Base-by-base conservation (phyloP, 768 basidiomycete species). In the Naganishia randhawae region DNA sequence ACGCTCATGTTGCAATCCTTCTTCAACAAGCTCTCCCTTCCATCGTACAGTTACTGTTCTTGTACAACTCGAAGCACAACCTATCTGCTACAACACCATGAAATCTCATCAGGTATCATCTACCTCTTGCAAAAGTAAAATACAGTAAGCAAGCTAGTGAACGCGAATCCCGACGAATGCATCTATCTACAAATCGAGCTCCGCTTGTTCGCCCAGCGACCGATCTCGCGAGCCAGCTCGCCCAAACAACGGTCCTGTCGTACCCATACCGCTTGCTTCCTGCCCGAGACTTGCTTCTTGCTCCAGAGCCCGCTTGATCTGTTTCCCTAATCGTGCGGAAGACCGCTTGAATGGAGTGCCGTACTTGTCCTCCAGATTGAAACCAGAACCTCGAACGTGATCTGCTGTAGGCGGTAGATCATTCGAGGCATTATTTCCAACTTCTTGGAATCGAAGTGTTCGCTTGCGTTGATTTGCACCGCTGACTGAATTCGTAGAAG, bases 281-380 rank as follows among this genome's bases (percentile, higher is more conserved):
- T 19, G 31, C 54, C 5, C 33, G 54, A 11, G 33, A 37, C 8
- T 33, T 17, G n/a, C 39, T 11, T 61, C 57, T 25, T 25, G 35
- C 25, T 61, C 57, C n/a, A 61, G 41, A n/a, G 57, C 37, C 37
- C 27, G 35, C 11, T 61, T 61, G 39, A 61, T 10, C 16, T 39
- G 25, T 33, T 61, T 61, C 16, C 57, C 57, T 16, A 61, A 19
- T 61, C 57, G 57, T 7, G 57, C 39, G 4, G 57, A 61, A 42
- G 57, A 61, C 14, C 57, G 57, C 37, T 61, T 61, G 57, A 61
- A 61, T 39, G 57, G 57, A 6, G 57, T 61, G 3, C 57, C 57
- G 29, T 61, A 61, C 57, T 61, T 61, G 57, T 61, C 57, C 25
- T 29, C 33, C 39, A 29, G 39, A 41, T 55, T 16, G 14, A 33